These are phyloP conservation scores for Plenodomus lindquistii DNA, from an alignment of 2,329 filamentous ascomycete species.

Conservation along the genomic window DNA sequence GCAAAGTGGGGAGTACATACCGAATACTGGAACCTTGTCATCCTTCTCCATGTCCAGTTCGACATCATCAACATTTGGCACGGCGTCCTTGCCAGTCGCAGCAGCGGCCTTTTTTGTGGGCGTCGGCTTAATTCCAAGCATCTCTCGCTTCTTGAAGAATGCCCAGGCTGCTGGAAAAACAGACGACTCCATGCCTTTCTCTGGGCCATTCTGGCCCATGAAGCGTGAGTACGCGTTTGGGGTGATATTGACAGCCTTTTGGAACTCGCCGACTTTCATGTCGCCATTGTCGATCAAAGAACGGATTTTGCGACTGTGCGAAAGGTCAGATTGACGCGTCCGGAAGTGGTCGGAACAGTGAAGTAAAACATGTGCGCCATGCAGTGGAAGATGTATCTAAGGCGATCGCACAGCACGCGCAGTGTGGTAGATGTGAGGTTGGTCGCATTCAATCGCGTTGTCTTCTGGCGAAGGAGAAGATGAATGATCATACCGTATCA, in stretches of 20 bases:
- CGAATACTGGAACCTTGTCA: conserved; percentile 53
- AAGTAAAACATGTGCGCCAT: not conserved
- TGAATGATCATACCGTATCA: conserved; percentile 14
- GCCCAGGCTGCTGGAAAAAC: conserved; percentile 33
- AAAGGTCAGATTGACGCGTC: not conserved
- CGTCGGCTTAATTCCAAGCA: conserved; percentile 49
- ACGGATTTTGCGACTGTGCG: conserved; percentile 44
- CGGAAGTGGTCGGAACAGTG: not conserved
- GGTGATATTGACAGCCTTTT: conserved; percentile 43
- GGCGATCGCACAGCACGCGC: not conserved
- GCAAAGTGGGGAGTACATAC: conserved; percentile 22
- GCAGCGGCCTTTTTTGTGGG: conserved; percentile 21
- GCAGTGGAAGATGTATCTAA: not conserved
- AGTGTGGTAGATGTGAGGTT: not conserved
- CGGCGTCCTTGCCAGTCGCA: conserved; percentile 10
- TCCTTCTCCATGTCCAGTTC: conserved; percentile 54
- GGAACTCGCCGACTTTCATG: conserved; percentile 52
- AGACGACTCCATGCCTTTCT: conserved; percentile 36
- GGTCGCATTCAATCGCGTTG: not conserved
- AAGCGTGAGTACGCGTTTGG: conserved; percentile 50
- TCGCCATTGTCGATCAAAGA: conserved; percentile 49
- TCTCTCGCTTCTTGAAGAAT: conserved; percentile 58
- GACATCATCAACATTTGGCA: conserved; percentile 44
- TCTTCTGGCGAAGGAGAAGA: not conserved
- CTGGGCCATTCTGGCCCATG: conserved; percentile 53